Conservation (phyloP, 768 basidiomycete genomes). For the Coprinopsis cinerea region DNA sequence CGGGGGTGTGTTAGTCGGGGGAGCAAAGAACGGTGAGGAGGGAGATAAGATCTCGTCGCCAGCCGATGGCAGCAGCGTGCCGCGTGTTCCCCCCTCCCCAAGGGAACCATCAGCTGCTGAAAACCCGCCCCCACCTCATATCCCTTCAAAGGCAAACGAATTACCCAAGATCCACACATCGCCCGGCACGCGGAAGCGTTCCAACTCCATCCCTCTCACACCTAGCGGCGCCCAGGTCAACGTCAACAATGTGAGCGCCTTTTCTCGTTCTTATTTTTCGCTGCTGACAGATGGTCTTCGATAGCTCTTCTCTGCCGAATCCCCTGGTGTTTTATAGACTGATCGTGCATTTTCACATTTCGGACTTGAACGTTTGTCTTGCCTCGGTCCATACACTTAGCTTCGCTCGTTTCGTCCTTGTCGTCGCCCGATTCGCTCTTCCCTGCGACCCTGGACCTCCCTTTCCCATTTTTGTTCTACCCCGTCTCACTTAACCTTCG, state of each 20-base stretch:
- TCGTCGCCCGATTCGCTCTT: too few relatives aligned
- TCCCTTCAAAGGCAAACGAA: background rate
- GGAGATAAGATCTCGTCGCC: background rate
- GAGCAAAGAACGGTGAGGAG: too few relatives aligned
- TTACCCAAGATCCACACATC: background rate
- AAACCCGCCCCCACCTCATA: too few relatives aligned
- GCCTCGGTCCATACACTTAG: too few relatives aligned
- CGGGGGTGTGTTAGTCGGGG: conserved; percentile 65
- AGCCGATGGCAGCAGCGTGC: background rate
- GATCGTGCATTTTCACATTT: too few relatives aligned
- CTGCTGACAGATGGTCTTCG: conserved; percentile 1
- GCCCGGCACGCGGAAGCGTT: conserved; percentile 11
- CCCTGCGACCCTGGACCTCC: too few relatives aligned
- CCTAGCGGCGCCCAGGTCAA: conserved; percentile 18
- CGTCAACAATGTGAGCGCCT: conserved; percentile 23
- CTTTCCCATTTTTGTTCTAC: too few relatives aligned
- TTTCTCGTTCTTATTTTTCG: background rate
- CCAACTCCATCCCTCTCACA: conserved; percentile 12
- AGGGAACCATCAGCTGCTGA: too few relatives aligned
- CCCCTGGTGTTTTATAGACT: conserved; percentile 32
- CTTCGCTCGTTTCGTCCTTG: too few relatives aligned
- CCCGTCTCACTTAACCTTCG: too few relatives aligned
- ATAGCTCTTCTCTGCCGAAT: conserved; percentile 38
- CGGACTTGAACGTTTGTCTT: too few relatives aligned
- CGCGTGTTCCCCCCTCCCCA: background rate